Evolutionary conservation across 2,329 filamentous ascomycete species (phyloP).

Genomic region (Knufia fluminis): DNA sequence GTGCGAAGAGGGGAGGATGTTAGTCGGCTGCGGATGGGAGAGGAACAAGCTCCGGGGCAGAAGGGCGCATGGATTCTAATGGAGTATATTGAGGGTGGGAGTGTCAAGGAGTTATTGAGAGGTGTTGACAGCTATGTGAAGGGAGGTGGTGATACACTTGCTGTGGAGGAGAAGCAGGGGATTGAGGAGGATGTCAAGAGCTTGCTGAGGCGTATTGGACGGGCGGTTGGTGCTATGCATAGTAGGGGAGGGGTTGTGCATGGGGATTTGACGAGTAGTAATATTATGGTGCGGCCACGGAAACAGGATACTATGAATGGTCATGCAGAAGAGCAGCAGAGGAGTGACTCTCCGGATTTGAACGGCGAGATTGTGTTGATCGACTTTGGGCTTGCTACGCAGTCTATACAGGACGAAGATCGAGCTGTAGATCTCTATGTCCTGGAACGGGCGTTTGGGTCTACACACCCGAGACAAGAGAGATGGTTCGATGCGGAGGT

Average conservation of each 20-base stretch:
- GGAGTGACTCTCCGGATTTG: conserved; percentile 26
- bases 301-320: conserved; percentile 12
- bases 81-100: conserved; percentile 72
- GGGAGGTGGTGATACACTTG: conserved; percentile 20
- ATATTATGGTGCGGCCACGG: conserved; percentile 67
- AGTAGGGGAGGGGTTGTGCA: conserved; percentile 80
- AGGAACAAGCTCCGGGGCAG: conserved; percentile 54
- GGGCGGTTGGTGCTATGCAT: conserved; percentile 67
- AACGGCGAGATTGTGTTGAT: conserved; percentile 79
- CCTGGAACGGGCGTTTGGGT: conserved; percentile 84
- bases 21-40: conserved; percentile 23
- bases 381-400: conserved; percentile 83
- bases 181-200: conserved; percentile 44
- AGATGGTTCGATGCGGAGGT: conserved; percentile 60
- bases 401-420: conserved; percentile 78
- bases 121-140: conserved; percentile 51
- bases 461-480: conserved; percentile 83
- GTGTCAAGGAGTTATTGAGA: conserved; percentile 62
- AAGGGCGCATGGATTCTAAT: conserved; percentile 64
- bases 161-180: conserved; percentile 24
- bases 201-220: conserved; percentile 63
- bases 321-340: conserved; percentile 4
- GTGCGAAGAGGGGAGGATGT: conserved; percentile 52
- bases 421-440: conserved; percentile 94
- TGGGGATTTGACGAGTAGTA: conserved; percentile 94